These are phyloP conservation scores for Phytophthora podocarpi DNA, from an alignment of 352 stramenopile genomes.

Conservation along the genomic window DNA sequence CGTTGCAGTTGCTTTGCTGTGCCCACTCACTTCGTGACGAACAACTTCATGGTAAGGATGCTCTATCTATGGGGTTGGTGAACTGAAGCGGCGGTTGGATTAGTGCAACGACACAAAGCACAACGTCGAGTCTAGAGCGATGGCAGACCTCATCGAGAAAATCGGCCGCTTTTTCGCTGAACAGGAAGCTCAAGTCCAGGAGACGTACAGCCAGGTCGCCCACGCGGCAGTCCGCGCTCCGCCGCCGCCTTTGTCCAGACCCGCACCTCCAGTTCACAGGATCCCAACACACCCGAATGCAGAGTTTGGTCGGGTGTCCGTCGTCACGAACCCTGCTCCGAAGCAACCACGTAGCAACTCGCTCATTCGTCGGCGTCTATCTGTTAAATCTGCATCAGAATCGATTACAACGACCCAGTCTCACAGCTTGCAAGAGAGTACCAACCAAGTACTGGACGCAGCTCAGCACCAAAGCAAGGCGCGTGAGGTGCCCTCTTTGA, in stretches of 20 bases:
- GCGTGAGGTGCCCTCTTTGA: slow-evolving; percentile 1
- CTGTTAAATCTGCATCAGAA: slow-evolving; percentile 10
- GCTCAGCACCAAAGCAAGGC: slow-evolving; percentile 2
- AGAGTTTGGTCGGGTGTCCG: not conserved
- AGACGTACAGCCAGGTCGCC: slow-evolving; percentile 35
- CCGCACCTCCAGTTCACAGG: slow-evolving; percentile 5
- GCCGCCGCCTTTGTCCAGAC: not conserved
- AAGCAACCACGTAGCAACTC: slow-evolving; percentile 21
- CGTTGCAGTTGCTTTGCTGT: too few relatives aligned
- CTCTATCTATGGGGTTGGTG: slow-evolving; percentile 15
- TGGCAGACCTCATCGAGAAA: slow-evolving; percentile 69
- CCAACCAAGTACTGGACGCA: slow-evolving; percentile 9
- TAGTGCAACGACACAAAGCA: not conserved
- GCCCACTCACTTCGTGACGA: too few relatives aligned
- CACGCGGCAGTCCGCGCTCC: not conserved
- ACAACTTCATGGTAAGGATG: not conserved
- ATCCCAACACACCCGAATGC: not conserved
- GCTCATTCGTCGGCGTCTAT: slow-evolving; percentile 28
- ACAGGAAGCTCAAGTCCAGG: slow-evolving; percentile 62
- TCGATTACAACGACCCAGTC: not conserved
- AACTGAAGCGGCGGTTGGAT: slow-evolving; percentile 12
- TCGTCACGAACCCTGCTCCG: not conserved
- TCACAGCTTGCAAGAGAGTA: slow-evolving; percentile 3
- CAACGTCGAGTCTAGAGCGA: slow-evolving; percentile 4
- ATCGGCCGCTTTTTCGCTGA: slow-evolving; percentile 75